A percentile compares a stretch with the other conserved stretches of the same genome.
Evolutionary conservation across 768 basidiomycete genomes (phyloP).

Genomic region (Russula dissimulans): DNA sequence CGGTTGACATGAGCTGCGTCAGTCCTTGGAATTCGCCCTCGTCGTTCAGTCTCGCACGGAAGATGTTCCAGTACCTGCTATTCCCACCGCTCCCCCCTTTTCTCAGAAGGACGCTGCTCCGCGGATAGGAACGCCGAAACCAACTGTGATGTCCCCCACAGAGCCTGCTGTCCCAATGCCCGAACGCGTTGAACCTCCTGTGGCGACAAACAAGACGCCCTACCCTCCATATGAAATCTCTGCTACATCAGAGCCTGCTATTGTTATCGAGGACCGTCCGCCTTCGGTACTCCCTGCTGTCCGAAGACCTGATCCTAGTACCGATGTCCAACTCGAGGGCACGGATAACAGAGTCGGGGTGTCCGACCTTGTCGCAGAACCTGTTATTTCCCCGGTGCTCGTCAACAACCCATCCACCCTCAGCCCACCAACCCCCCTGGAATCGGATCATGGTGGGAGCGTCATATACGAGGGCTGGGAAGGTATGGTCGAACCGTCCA

Average conservation of each 20-base stretch:
- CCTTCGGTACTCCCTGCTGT: background rate
- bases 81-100: background rate
- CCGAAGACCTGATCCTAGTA: background rate
- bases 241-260: background rate
- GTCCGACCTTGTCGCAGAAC: no score
- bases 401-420: background rate
- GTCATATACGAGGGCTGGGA: no score
- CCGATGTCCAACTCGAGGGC: background rate
- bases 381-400: background rate
- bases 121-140: background rate
- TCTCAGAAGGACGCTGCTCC: no score
- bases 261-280: background rate
- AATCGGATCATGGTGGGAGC: no score
- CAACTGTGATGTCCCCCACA: background rate
- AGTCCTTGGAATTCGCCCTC: background rate
- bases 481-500: no score
- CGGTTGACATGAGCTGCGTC: background rate
- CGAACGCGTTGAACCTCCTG: background rate
- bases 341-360: background rate
- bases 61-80: background rate
- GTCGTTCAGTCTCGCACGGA: background rate
- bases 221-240: background rate
- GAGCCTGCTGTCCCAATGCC: background rate
- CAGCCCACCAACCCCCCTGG: no score
- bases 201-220: background rate